Evolutionary conservation across 2,329 filamentous ascomycete species (phyloP).

Genomic region (Blumeria hordei): DNA sequence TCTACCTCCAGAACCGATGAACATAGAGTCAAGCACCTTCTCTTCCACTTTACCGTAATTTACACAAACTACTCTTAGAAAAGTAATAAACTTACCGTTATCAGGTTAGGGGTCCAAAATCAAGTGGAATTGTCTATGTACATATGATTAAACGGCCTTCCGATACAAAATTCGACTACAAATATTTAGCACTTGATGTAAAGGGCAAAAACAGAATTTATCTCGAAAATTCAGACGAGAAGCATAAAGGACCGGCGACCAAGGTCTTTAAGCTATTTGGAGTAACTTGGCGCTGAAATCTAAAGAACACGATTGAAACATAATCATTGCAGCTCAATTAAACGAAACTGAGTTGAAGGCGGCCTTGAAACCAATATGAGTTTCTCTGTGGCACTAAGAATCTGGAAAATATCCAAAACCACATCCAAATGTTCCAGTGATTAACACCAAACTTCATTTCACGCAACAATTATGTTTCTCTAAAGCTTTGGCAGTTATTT

Average conservation of each 20-base stretch:
- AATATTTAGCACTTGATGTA: constrained; percentile 58
- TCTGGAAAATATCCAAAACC: too few relatives aligned
- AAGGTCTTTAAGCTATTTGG: constrained; percentile 15
- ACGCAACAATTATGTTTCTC: too few relatives aligned
- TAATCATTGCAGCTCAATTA: too few relatives aligned
- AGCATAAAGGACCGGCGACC: constrained; percentile 9
- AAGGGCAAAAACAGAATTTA: constrained; percentile 43
- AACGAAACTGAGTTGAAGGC: too few relatives aligned
- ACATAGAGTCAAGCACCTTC: constrained; percentile 54
- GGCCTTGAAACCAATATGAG: too few relatives aligned
- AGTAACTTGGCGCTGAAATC: constrained; percentile 10
- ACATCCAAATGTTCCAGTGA: too few relatives aligned
- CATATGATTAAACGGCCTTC: constrained; percentile 50
- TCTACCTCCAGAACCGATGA: constrained; percentile 45
- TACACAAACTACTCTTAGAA: constrained; percentile 18
- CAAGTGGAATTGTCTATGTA: constrained; percentile 47
- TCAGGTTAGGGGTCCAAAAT: constrained; percentile 53
- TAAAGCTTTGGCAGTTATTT: too few relatives aligned
- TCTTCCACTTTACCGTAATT: constrained; percentile 22
- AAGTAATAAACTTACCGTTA: constrained; percentile 37
- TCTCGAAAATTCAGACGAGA: constrained; percentile 32
- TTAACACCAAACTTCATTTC: too few relatives aligned
- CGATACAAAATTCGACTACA: constrained; percentile 53
- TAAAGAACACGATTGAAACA: not conserved
- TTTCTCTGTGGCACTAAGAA: too few relatives aligned